A percentile compares a stretch with the other conserved stretches of the same genome.
Conservation (phyloP, 441 rosid species). For the Populus hybrid region DNA sequence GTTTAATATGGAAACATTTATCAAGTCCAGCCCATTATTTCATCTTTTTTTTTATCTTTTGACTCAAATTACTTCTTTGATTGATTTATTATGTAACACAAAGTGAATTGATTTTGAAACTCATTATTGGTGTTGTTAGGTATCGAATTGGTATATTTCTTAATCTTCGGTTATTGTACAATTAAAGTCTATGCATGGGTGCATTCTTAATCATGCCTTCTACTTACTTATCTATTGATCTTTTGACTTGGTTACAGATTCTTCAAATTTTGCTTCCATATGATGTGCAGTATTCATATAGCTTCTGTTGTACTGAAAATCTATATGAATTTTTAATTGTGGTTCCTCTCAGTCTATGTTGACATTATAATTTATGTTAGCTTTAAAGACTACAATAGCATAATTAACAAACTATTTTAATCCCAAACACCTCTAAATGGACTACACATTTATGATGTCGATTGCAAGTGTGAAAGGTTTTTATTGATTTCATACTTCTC, state of each 20-base stretch:
- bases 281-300: neutral
- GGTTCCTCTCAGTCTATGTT: neutral
- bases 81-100: too few species aligned
- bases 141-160: neutral
- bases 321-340: neutral
- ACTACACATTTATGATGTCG: neutral
- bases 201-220: neutral
- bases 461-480: too few species aligned
- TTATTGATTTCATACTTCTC: neutral
- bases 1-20: too few species aligned
- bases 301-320: neutral
- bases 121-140: neutral
- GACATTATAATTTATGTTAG: neutral
- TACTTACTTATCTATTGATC: neutral
- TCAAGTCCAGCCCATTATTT: too few species aligned
- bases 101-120: neutral
- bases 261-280: neutral
- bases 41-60: too few species aligned
- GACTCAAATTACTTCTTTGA: too few species aligned
- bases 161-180: neutral
- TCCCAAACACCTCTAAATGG: neutral
- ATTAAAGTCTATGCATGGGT: neutral
- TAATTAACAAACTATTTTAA: neutral
- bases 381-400: neutral
- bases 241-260: neutral